Base-by-base conservation (phyloP, 2,329 filamentous ascomycete species). In the Talaromyces atroroseus region DNA sequence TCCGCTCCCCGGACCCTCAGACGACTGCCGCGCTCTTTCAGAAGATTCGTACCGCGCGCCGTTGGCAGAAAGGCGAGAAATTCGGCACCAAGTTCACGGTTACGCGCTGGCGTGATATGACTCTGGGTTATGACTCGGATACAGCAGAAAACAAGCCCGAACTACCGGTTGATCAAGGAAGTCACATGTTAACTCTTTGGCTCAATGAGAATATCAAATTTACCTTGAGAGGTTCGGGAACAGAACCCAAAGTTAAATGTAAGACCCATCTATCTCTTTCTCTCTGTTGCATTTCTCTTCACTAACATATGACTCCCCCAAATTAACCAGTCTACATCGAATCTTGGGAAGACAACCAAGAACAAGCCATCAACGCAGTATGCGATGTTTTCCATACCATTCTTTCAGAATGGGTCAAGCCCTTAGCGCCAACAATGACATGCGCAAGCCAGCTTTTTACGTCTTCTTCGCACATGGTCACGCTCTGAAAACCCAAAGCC, bases 171-270 rank as follows among this genome's bases (percentile, higher is more conserved):
- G 81, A 84, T 61, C 72, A 74, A 20, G 76, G 69, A 12, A 82
- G 79, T 56, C 82, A 86, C 71, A 87, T 87, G 84, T 79, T 87
- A 62, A 86, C 83, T 2, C 62, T 76, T 38, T 82, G 83, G 73
- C 66, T 86, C 42, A 77, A 82, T 26, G 77, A 77, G 20, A 68
- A 71, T 24, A 65, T 84, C 12, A 76, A 80, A 23, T 84, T 85
- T 62, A 86, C 83, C 2, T 75, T 84, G 21, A 70, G 83, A 62
- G 82, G 79, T 1, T 85, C 82, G 2, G 83, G 83, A 1, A 87
- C 84, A 1, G 84, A 87, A 67, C 84, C 84, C 0, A 87, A 87
- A 74, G 84, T 87, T 60, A 87, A 87, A 64, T 68, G 77, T 78
- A 66, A 65, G 73, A 66, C 56, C 46, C n/a, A 38, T 8, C 51